These are phyloP conservation scores for Paramarasmius palmivorus DNA, from an alignment of 1,284 basidiomycete genomes.

Conservation along the genomic window DNA sequence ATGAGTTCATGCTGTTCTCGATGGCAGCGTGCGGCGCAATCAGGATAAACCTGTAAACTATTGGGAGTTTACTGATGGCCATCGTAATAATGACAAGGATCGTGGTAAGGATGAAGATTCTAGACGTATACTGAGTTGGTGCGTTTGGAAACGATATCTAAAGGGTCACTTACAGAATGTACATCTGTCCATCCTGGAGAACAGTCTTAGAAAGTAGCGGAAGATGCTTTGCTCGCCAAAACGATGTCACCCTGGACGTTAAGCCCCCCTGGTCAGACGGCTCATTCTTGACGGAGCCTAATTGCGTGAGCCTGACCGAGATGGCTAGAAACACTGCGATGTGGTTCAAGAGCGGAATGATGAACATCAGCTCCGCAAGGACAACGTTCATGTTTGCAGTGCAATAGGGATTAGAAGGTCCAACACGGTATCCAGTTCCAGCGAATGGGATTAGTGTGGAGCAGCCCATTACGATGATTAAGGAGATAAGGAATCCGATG, in stretches of 20 bases:
- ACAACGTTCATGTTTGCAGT: not conserved
- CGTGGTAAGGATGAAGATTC: not conserved
- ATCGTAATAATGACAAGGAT: not conserved
- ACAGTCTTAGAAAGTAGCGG: not conserved
- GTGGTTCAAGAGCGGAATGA: not conserved
- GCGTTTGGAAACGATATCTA: not conserved
- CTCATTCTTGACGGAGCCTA: not conserved
- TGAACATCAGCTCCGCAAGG: not conserved
- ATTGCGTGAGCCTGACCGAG: not conserved
- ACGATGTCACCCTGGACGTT: not conserved
- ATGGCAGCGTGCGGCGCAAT: not conserved
- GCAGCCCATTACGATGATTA: not conserved
- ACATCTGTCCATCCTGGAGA: not conserved
- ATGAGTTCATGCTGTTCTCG: not conserved
- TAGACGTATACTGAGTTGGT: not conserved
- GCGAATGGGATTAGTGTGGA: conserved; percentile 11
- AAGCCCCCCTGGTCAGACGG: not conserved
- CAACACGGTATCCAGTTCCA: not conserved
- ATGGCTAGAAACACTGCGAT: not conserved
- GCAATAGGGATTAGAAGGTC: not conserved
- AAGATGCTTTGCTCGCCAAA: not conserved
- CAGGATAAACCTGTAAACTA: not conserved
- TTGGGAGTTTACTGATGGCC: not conserved
- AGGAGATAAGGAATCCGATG: conserved; percentile 18
- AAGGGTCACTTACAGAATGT: not conserved